A percentile compares a stretch with the other conserved stretches of the same genome.
Evolutionary conservation across 2,329 filamentous ascomycete species (phyloP).

Genomic region (Pseudogymnoascus sp.): DNA sequence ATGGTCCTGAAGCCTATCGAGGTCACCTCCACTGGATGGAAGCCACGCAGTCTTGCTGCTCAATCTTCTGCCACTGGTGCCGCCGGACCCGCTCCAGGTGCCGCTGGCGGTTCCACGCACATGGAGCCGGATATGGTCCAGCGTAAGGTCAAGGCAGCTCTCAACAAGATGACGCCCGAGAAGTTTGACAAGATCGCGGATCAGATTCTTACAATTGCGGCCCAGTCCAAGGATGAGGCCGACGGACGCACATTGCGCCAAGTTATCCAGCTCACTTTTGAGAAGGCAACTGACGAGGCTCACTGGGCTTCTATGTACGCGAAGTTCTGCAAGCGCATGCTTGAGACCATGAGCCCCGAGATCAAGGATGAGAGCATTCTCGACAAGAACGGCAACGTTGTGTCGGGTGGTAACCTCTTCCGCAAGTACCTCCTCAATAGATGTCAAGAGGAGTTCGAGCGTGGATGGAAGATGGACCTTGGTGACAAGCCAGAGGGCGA

Average conservation of each 20-base stretch:
- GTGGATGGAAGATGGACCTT: conserved; percentile 87
- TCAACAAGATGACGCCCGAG: conserved; percentile 99
- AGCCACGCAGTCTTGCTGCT: conserved; percentile 62
- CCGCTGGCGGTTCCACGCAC: conserved; percentile 41
- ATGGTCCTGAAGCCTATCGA: conserved; percentile 74
- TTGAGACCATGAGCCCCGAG: conserved; percentile 87
- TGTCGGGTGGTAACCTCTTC: conserved; percentile 90
- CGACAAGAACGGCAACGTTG: conserved; percentile 80
- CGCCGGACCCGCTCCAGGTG: conserved; percentile 35
- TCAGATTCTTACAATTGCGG: conserved; percentile 85
- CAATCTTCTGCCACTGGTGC: conserved; percentile 30
- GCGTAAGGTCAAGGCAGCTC: conserved; percentile 93
- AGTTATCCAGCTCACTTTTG: conserved; percentile 97
- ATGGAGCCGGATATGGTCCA: conserved; percentile 91
- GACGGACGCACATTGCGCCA: conserved; percentile 93
- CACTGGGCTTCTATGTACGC: conserved; percentile 99
- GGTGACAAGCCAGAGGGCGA: conserved; percentile 68
- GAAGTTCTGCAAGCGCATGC: conserved; percentile 95
- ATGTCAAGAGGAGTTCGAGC: conserved; percentile 98
- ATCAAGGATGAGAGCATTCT: conserved; percentile 93
- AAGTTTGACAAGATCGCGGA: conserved; percentile 95
- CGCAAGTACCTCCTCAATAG: conserved; percentile 97
- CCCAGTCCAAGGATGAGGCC: conserved; percentile 88
- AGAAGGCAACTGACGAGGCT: conserved; percentile 96
- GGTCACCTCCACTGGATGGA: conserved; percentile 73